Evolutionary conservation across 345 rosid species (phyloP).

Genomic region (Bruguiera gymnorhiza): DNA sequence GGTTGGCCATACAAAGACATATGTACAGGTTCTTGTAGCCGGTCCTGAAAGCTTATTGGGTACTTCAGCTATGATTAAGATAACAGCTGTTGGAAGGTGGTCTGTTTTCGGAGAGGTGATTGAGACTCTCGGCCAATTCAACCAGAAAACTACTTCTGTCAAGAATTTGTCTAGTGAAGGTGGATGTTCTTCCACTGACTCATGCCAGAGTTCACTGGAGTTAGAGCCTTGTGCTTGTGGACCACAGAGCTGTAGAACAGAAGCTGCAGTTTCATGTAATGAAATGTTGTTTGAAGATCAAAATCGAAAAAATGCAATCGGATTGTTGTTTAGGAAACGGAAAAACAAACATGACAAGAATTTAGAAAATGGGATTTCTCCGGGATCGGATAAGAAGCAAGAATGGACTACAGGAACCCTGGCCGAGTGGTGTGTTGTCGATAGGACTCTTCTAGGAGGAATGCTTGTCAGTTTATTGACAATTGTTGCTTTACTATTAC

Average conservation of each 20-base stretch:
- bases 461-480: slow-evolving; percentile 53
- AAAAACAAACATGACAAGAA: slow-evolving; percentile 24
- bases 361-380: slow-evolving; percentile 19
- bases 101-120: slow-evolving; percentile 83
- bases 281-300: slow-evolving; percentile 28
- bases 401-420: slow-evolving; percentile 23
- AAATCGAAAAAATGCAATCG: slow-evolving; percentile 31
- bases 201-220: slow-evolving; percentile 37
- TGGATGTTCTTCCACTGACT: slow-evolving; percentile 24
- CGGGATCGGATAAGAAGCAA: slow-evolving; percentile 27
- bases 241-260: slow-evolving; percentile 45
- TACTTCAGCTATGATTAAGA: slow-evolving; percentile 70
- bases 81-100: slow-evolving; percentile 94
- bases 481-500: slow-evolving; percentile 43
- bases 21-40: slow-evolving; percentile 73
- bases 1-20: slow-evolving; percentile 96
- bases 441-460: slow-evolving; percentile 64
- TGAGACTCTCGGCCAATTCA: slow-evolving; percentile 38
- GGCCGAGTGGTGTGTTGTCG: slow-evolving; percentile 45
- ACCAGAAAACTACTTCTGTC: slow-evolving; percentile 19
- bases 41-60: slow-evolving; percentile 71
- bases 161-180: slow-evolving; percentile 24
- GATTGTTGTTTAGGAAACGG: slow-evolving; percentile 53
- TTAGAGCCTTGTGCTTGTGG: slow-evolving; percentile 45
- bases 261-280: slow-evolving; percentile 11